Evolutionary conservation across 1,284 basidiomycete species (phyloP).

Genomic region (Cutaneotrichosporon sp.): DNA sequence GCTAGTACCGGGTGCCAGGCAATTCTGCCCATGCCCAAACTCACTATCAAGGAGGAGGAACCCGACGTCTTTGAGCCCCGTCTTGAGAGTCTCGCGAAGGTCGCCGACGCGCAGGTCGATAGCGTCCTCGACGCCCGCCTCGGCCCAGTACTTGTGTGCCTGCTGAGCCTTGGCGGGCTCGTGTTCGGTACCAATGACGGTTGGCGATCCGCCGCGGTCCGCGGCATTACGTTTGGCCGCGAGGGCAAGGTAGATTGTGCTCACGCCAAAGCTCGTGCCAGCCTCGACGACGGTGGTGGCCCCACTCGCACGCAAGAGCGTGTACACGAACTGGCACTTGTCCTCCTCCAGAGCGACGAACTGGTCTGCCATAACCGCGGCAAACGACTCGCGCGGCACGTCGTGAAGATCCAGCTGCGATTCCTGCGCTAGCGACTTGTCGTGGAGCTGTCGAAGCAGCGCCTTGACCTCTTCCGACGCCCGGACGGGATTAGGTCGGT

Average conservation of each 20-base stretch:
- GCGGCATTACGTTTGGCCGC: conserved; percentile 20
- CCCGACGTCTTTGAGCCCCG: conserved; percentile 22
- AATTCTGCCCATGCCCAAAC: conserved; percentile 1
- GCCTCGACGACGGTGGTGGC: conserved; percentile 28
- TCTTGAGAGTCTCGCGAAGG: conserved; percentile 27
- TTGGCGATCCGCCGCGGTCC: conserved; percentile 5
- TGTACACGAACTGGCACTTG: conserved; percentile 32
- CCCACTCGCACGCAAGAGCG: conserved; percentile 14
- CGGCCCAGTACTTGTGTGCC: conserved; percentile 21
- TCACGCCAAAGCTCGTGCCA: conserved; percentile 33
- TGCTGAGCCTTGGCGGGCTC: conserved; percentile 23
- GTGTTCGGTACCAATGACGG: conserved; percentile 31
- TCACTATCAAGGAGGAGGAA: conserved; percentile 32
- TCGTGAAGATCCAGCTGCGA: conserved; percentile 5
- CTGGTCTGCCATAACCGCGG: conserved; percentile 25
- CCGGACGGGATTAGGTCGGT: conserved; percentile 9
- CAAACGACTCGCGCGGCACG: conserved; percentile 13
- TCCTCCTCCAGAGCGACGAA: conserved; percentile 34
- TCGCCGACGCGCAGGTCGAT: conserved; percentile 35
- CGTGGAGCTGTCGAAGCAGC: conserved; percentile 24
- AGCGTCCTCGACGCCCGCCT: conserved; percentile 20
- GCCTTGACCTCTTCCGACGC: conserved; percentile 11
- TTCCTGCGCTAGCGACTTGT: conserved; percentile 21
- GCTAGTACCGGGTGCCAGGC: no score
- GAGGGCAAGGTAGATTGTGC: conserved; percentile 34